Evolutionary conservation across 1,284 basidiomycete species (phyloP).

Genomic region (Ustilago crameri): DNA sequence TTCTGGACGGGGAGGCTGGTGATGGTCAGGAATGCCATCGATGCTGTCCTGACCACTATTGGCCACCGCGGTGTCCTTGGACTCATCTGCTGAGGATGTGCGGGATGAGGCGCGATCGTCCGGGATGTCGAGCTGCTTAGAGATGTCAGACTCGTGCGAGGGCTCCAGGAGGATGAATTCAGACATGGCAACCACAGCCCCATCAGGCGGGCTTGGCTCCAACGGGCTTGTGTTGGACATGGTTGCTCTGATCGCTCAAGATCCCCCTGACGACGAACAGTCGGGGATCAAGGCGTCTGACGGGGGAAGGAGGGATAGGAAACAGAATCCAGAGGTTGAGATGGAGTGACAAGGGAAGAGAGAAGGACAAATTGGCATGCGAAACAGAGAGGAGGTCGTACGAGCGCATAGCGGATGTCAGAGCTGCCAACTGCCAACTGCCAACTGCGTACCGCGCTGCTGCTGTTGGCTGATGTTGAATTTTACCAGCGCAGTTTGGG

Average conservation of each 20-base stretch:
- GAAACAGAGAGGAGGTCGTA: no score
- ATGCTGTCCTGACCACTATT: constrained; percentile 16
- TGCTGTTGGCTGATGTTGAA: no score
- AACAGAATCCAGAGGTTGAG: no score
- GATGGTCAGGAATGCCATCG: constrained; percentile 22
- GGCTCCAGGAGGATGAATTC: constrained; percentile 36
- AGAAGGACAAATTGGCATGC: no score
- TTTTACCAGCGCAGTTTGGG: no score
- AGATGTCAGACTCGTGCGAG: constrained; percentile 12
- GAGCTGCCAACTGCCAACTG: no score
- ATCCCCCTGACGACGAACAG: no score
- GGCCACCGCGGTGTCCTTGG: constrained; percentile 7
- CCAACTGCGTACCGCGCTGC: no score
- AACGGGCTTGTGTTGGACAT: constrained; percentile 44
- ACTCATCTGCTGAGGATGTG: constrained; percentile 5
- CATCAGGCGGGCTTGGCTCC: constrained; percentile 38
- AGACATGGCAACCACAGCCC: constrained; percentile 4
- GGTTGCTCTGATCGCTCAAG: background rate
- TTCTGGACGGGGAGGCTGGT: constrained; percentile 35
- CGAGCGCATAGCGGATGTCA: no score
- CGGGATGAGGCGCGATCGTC: constrained; percentile 2
- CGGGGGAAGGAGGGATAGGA: no score
- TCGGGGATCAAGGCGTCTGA: no score
- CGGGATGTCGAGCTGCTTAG: constrained; percentile 8
- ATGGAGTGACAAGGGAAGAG: no score